Evolutionary conservation across 225 moss, liverwort and hornwort species (phyloP).

Genomic region (Polytrichum formosum): DNA sequence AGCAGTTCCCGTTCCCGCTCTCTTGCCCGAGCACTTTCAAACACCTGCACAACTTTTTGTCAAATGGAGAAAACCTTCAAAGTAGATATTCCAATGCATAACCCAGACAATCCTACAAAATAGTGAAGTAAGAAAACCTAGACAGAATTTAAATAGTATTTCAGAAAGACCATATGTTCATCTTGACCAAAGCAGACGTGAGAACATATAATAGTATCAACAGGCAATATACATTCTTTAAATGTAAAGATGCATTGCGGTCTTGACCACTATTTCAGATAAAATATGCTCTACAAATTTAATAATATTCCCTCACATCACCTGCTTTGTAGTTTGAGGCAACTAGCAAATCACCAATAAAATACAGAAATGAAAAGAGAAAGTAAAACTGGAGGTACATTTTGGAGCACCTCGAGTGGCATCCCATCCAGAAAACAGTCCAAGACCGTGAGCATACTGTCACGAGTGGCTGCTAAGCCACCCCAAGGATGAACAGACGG

Average conservation of each 20-base stretch:
- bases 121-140: not conserved
- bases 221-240: no score
- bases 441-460: constrained; percentile 97
- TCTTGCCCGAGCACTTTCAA: constrained; percentile 98
- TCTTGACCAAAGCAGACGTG: no score
- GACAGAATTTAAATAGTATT: no score
- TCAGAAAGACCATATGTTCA: no score
- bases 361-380: constrained; percentile 1
- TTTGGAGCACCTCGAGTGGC: constrained; percentile 99
- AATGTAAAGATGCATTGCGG: no score
- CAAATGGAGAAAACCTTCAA: constrained; percentile 18
- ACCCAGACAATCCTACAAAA: not conserved
- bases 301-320: no score
- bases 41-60: constrained; percentile 63
- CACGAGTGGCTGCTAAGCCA: constrained; percentile 94
- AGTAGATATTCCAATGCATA: constrained; percentile 3
- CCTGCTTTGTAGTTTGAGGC: no score
- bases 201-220: no score
- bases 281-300: no score
- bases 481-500: constrained; percentile 99
- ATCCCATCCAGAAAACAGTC: constrained; percentile 99
- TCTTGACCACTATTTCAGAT: no score
- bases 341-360: constrained; percentile 9
- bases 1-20: constrained; percentile 97
- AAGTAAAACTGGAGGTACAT: constrained; percentile 67